Percentiles rank a stretch among this genome's conserved stretches.
Evolutionary conservation across 31 red algal species (phyloP).

Genomic region (Asparagopsis taxiformis): DNA sequence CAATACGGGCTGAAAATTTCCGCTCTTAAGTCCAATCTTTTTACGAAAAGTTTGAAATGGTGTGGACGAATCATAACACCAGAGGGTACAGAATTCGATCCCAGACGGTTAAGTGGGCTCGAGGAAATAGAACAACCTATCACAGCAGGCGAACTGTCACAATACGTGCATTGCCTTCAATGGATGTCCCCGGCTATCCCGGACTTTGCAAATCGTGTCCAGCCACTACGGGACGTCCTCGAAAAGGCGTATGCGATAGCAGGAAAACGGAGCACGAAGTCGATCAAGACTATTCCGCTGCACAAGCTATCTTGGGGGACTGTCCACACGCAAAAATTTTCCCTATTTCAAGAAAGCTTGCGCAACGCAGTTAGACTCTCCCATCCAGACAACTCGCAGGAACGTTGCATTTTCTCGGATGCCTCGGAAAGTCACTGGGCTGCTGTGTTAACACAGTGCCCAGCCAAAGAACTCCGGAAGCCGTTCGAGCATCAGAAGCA

Average conservation of each 20-base stretch:
- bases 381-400: not conserved
- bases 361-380: not conserved
- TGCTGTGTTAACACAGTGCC: not conserved
- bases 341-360: not conserved
- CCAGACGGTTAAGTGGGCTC: not conserved
- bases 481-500: not conserved
- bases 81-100: not conserved
- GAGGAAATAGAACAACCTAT: not conserved
- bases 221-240: not conserved
- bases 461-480: not conserved
- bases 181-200: constrained; percentile 1
- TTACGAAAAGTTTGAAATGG: not conserved
- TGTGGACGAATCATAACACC: constrained; percentile 1
- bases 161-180: constrained; percentile 1
- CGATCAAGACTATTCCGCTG: not conserved
- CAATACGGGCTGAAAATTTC: not conserved
- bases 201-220: not conserved
- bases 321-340: not conserved
- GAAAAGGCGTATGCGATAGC: not conserved
- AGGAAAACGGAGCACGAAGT: not conserved
- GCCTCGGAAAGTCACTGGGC: not conserved
- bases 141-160: not conserved
- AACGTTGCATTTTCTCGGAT: not conserved
- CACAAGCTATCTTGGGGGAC: not conserved
- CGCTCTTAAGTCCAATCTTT: not conserved